Evolutionary conservation across 106 monocot genomes (phyloP).

Genomic region (Dioscorea dumetorum): DNA sequence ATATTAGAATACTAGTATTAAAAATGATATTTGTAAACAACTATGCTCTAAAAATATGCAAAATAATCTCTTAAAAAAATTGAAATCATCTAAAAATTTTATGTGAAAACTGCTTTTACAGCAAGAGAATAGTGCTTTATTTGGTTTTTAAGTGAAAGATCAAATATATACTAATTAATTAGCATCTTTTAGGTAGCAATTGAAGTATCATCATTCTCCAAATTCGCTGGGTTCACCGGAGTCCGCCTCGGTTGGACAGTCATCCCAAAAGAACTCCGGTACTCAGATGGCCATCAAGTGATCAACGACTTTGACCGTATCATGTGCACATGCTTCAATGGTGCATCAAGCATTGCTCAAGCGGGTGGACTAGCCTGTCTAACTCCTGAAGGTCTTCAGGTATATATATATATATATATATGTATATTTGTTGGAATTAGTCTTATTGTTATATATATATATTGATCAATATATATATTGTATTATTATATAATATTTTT

Average conservation of each 20-base stretch:
- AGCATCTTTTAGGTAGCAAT: conserved; percentile 57
- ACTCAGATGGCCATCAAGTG: conserved; percentile 42
- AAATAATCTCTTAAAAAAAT: no score
- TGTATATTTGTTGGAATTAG: neutral
- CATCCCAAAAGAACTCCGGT: conserved; percentile 67
- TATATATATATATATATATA: conserved; percentile 2
- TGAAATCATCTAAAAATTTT: no score
- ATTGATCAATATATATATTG: neutral
- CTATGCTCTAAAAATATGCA: no score
- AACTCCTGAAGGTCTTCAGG: conserved; percentile 49
- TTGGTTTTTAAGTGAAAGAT: no score
- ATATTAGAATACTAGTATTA: no score
- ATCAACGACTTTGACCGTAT: conserved; percentile 65
- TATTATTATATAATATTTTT: neutral
- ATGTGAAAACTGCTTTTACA: no score
- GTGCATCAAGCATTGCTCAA: conserved; percentile 75
- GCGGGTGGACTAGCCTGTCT: conserved; percentile 76
- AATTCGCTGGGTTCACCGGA: conserved; percentile 86
- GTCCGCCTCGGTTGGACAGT: conserved; percentile 89
- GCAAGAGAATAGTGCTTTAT: no score
- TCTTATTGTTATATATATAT: neutral
- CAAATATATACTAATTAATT: no score
- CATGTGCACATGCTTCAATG: conserved; percentile 81
- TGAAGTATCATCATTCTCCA: conserved; percentile 86
- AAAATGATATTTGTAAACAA: no score